Percentiles rank a stretch among this genome's conserved stretches.
These are phyloP conservation scores for Penicillium cinerascens DNA, from an alignment of 495 filamentous ascomycete genomes.

Conservation along the genomic window DNA sequence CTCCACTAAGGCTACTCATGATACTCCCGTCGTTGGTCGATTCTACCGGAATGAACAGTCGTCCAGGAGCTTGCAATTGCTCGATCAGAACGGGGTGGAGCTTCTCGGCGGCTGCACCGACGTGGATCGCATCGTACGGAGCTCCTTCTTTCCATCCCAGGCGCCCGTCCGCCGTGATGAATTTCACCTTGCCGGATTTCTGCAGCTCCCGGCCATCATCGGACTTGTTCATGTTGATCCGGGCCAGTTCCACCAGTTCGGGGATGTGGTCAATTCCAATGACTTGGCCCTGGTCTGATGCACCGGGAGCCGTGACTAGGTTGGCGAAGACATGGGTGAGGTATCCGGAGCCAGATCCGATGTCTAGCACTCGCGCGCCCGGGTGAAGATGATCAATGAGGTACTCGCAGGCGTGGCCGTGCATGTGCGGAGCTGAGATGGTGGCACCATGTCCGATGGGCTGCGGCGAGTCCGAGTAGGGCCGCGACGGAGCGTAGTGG, in stretches of 20 bases:
- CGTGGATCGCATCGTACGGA: conserved; percentile 89
- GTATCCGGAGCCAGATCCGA: conserved; percentile 89
- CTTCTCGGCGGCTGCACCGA: conserved; percentile 79
- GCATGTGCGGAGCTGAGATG: conserved; percentile 97
- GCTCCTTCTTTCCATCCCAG: conserved; percentile 63
- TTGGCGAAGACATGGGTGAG: conserved; percentile 86
- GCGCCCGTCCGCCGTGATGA: conserved; percentile 79
- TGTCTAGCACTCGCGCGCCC: conserved; percentile 67
- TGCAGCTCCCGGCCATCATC: conserved; percentile 61
- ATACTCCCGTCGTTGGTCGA: conserved; percentile 37
- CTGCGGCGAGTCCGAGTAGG: conserved; percentile 91
- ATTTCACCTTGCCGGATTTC: conserved; percentile 58
- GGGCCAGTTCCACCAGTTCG: conserved; percentile 69
- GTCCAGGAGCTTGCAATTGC: conserved; percentile 75
- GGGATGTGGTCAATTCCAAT: conserved; percentile 89
- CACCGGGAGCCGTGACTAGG: conserved; percentile 54
- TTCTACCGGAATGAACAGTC: conserved; percentile 86
- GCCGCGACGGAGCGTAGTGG: conserved; percentile 67
- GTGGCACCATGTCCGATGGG: conserved; percentile 83
- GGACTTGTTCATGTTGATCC: conserved; percentile 70
- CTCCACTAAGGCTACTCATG: conserved; percentile 16
- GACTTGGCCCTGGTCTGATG: conserved; percentile 47
- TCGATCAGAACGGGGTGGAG: conserved; percentile 70
- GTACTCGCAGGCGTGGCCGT: conserved; percentile 71
- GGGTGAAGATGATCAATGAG: conserved; percentile 58